phyloP scores from a whole-genome alignment of 371 early-diverging fungal genomes.

The Mortierella sp. region DNA sequence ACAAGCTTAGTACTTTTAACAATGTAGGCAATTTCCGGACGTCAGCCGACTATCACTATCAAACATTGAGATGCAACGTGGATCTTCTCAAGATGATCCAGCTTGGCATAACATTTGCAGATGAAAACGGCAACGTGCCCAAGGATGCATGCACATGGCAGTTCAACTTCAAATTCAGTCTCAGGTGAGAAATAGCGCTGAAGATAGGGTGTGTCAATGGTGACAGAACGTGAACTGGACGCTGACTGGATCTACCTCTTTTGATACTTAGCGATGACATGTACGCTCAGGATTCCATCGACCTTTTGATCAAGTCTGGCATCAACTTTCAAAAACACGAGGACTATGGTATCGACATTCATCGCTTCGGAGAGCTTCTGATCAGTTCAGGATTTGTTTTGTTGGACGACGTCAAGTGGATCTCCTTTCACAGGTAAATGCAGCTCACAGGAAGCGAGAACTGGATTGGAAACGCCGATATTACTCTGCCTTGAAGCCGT shows the following conservation, averaged over 20 bases:
- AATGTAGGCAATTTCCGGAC: conserved; percentile 89
- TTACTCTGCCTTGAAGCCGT: background rate
- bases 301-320: conserved; percentile 95
- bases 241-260: background rate
- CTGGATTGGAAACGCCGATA: background rate
- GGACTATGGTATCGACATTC: conserved; percentile 97
- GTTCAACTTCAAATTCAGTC: conserved; percentile 99
- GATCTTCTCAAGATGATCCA: conserved; percentile 99
- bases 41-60: conserved; percentile 98
- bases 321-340: conserved; percentile 99
- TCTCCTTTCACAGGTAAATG: conserved; percentile 97
- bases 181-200: conserved; percentile 67
- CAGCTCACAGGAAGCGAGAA: background rate
- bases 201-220: background rate
- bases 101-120: conserved; percentile 97
- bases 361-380: conserved; percentile 98
- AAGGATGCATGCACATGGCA: conserved; percentile 97
- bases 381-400: conserved; percentile 98
- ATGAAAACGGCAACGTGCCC: conserved; percentile 94
- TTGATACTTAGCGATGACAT: conserved; percentile 86
- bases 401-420: conserved; percentile 95
- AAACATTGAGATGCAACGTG: conserved; percentile 98
- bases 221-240: background rate
- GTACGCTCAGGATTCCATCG: conserved; percentile 99
- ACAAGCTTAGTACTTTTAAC: too few relatives aligned